A percentile compares a stretch with the other conserved stretches of the same genome.
Conservation (phyloP, 768 basidiomycete genomes). For the Tephrocybe sp. region DNA sequence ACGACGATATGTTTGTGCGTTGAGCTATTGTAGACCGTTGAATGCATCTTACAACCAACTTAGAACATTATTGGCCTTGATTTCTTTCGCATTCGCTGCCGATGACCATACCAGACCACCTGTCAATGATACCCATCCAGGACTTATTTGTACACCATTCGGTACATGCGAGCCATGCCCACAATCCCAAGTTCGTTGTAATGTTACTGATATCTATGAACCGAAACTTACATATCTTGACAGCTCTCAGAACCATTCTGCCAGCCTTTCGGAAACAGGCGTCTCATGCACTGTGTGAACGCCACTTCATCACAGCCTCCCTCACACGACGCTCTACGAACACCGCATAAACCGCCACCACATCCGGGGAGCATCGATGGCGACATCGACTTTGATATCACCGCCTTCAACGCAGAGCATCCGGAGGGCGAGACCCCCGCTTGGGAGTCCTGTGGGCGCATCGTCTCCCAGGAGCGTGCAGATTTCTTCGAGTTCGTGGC, state of each 20-base stretch:
- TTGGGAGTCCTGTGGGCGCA: constrained; percentile 93
- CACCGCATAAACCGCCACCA: constrained; percentile 15
- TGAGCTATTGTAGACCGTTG: background rate
- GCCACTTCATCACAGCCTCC: constrained; percentile 25
- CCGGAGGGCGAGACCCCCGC: constrained; percentile 66
- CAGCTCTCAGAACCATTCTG: constrained; percentile 89
- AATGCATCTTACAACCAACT: background rate
- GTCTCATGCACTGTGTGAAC: constrained; percentile 79
- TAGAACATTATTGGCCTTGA: constrained; percentile 19
- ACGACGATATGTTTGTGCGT: constrained; percentile 34
- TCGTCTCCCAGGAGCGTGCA: constrained; percentile 71
- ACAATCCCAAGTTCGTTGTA: constrained; percentile 48
- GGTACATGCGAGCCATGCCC: constrained; percentile 68
- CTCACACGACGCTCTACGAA: constrained; percentile 15
- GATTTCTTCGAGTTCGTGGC: constrained; percentile 93
- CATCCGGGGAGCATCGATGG: constrained; percentile 18
- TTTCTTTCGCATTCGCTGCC: constrained; percentile 16
- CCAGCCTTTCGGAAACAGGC: constrained; percentile 93
- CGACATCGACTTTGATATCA: constrained; percentile 1
- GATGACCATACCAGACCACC: constrained; percentile 11
- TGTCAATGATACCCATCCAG: constrained; percentile 29
- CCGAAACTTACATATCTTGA: background rate
- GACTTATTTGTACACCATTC: constrained; percentile 51
- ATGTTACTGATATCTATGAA: constrained; percentile 3
- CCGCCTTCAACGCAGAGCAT: constrained; percentile 15